Evolutionary conservation across 768 basidiomycete genomes (phyloP), one percentile per base, ranked within the genome.

Genomic region (Termitomyces sp.): DNA sequence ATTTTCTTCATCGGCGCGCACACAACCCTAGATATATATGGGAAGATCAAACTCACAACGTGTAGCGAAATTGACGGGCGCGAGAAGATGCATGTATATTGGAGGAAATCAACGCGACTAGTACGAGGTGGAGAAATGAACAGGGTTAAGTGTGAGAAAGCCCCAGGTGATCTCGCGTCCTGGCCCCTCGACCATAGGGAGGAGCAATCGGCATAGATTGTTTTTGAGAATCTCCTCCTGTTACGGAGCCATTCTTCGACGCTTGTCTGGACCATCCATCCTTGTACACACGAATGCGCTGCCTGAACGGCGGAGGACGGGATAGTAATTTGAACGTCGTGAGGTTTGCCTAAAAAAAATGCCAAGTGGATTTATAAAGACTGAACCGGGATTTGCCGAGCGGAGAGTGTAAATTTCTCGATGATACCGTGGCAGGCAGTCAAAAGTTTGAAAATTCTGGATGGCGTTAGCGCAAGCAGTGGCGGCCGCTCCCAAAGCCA

Each of bases 141-240:
- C 50, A 47, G 54, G 60, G 59, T 54, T 17, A 62, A 57, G 76
- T 90, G 85, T 89, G 71, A 80, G 76, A 83, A 71, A 75, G 71
- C 87, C 82, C 89, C 87, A 92, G 90, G 90, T 92, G 86, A 87
- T 92, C 90, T 85, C 80, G 90, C 90, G 77, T 92, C 90, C 86
- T 90, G 23, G 74, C 87, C 80, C 82, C 90, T 92, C 90, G 72
- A 92, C 90, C 90, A 82, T 71, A 68, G 90, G 90, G 90, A 92
- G 81, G 77, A 85, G 82, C 89, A 76, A 81, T 90, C 90, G 84
- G 90, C 90, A 84, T 82, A 86, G 89, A 92, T 81, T 91, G 90
- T 92, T 92, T 92, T 91, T 82, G 88, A 89, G 87, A 76, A 74
- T 75, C 73, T 71, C 66, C 65, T 65, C 68, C 53, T 57, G 44